phyloP scores from a whole-genome alignment of 352 stramenopile species.

The Peronospora destructor region DNA sequence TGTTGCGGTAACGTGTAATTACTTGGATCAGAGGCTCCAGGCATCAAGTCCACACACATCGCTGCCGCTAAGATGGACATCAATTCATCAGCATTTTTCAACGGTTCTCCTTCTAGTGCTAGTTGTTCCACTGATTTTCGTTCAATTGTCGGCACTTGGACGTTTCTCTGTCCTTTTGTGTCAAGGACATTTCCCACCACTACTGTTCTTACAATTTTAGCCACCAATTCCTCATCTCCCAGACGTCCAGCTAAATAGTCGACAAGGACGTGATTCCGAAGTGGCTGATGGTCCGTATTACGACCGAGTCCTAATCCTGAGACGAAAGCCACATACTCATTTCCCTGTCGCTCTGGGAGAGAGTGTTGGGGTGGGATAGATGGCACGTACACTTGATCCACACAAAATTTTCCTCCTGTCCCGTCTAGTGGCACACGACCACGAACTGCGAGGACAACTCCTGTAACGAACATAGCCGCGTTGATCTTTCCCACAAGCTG shows the following conservation, averaged over 20 bases:
- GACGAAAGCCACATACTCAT: constrained; percentile 61
- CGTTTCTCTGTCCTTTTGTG: constrained; percentile 7
- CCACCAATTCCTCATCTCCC: constrained; percentile 46
- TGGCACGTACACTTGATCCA: constrained; percentile 55
- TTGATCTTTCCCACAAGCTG: constrained; percentile 54
- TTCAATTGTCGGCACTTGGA: constrained; percentile 27
- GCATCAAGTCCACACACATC: constrained; percentile 91
- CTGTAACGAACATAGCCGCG: constrained; percentile 53
- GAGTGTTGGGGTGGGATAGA: constrained; percentile 40
- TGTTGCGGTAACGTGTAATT: constrained; percentile 90
- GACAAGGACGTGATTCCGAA: constrained; percentile 58
- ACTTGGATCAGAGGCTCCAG: constrained; percentile 82
- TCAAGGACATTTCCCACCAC: constrained; percentile 58
- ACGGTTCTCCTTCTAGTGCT: constrained; percentile 36
- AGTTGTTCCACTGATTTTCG: constrained; percentile 46
- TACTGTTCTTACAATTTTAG: constrained; percentile 69
- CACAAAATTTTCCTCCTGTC: constrained; percentile 39
- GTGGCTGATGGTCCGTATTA: constrained; percentile 27
- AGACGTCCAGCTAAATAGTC: constrained; percentile 73
- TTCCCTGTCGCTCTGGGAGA: constrained; percentile 40
- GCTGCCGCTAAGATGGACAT: constrained; percentile 61
- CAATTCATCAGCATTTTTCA: constrained; percentile 67
- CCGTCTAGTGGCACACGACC: constrained; percentile 41
- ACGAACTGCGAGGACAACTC: constrained; percentile 64
- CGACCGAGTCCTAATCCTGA: constrained; percentile 46